phyloP scores from a whole-genome alignment of 352 stramenopile species.

The Pythium coloratum region DNA sequence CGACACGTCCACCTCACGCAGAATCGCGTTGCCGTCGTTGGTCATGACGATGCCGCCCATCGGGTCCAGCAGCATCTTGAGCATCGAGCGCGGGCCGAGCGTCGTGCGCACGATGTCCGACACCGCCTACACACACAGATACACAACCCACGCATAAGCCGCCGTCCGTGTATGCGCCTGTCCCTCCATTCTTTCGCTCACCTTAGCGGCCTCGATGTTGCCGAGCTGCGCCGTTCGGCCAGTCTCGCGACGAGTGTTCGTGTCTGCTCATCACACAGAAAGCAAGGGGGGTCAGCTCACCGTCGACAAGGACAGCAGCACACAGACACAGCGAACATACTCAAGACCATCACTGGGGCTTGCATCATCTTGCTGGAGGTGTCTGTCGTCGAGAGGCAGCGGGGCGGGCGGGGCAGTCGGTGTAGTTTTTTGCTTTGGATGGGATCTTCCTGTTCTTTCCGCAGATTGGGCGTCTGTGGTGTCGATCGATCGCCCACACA shows the following conservation, averaged over 20 bases:
- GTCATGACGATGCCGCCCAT: slow-evolving; percentile 99
- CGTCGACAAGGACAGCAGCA: not conserved
- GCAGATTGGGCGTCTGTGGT: slow-evolving; percentile 17
- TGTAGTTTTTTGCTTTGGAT: not conserved
- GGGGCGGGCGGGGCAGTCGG: not conserved
- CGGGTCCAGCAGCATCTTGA: slow-evolving; percentile 99
- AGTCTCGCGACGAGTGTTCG: slow-evolving; percentile 98
- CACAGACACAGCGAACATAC: slow-evolving; percentile 54
- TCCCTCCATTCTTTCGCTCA: slow-evolving; percentile 12
- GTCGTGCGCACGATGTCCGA: slow-evolving; percentile 99
- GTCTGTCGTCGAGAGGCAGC: not conserved
- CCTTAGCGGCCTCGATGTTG: slow-evolving; percentile 98
- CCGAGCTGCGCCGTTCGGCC: slow-evolving; percentile 97
- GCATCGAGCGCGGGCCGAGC: slow-evolving; percentile 97
- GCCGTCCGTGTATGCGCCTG: not conserved
- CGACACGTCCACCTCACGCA: slow-evolving; percentile 97
- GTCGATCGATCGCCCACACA: slow-evolving; percentile 10
- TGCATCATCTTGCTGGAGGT: slow-evolving; percentile 68
- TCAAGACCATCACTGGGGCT: slow-evolving; percentile 95
- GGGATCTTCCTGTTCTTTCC: slow-evolving; percentile 15
- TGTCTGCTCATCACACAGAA: slow-evolving; percentile 50
- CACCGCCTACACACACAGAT: slow-evolving; percentile 63
- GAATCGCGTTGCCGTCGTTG: slow-evolving; percentile 99
- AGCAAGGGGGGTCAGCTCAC: not conserved
- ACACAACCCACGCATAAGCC: not conserved